These are phyloP conservation scores for Sistotremastrum niveocremeum DNA, from an alignment of 768 basidiomycete genomes.

Conservation along the genomic window DNA sequence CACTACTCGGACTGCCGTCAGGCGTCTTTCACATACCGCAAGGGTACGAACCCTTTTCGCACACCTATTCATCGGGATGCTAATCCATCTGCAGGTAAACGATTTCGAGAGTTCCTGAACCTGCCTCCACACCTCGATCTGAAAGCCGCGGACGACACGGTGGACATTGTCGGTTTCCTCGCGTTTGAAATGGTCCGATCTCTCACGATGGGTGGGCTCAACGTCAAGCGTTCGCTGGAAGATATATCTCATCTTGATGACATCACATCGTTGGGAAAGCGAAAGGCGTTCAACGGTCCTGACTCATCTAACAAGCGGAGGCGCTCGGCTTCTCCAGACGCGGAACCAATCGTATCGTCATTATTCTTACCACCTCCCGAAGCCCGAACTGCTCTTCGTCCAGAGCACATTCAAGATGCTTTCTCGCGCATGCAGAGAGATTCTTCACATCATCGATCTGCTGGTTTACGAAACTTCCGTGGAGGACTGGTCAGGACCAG, in stretches of 20 bases:
- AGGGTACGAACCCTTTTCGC: slow-evolving; percentile 41
- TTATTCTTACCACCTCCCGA: slow-evolving; percentile 76
- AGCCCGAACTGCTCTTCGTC: slow-evolving; percentile 60
- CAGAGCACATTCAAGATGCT: slow-evolving; percentile 85
- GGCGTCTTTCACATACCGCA: slow-evolving; percentile 92
- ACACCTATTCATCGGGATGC: not conserved
- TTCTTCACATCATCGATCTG: slow-evolving; percentile 67
- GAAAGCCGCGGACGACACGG: slow-evolving; percentile 84
- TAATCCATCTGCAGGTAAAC: slow-evolving; percentile 49
- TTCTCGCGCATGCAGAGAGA: slow-evolving; percentile 83
- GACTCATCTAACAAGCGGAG: slow-evolving; percentile 31
- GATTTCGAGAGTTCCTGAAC: slow-evolving; percentile 90
- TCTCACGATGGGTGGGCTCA: slow-evolving; percentile 76
- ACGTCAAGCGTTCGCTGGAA: slow-evolving; percentile 69
- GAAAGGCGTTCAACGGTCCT: slow-evolving; percentile 36
- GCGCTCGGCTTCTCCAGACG: slow-evolving; percentile 39
- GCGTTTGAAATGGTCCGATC: slow-evolving; percentile 96
- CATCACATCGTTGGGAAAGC: slow-evolving; percentile 50
- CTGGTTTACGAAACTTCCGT: slow-evolving; percentile 83
- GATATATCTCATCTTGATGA: slow-evolving; percentile 56
- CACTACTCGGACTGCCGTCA: slow-evolving; percentile 95
- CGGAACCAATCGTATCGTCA: slow-evolving; percentile 48
- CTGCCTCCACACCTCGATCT: slow-evolving; percentile 77
- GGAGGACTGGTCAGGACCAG: slow-evolving; percentile 71
- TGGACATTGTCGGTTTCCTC: slow-evolving; percentile 94